phyloP scores from a whole-genome alignment of 176 grass and related monocot genomes.

The Tillandsia fasciculata region DNA sequence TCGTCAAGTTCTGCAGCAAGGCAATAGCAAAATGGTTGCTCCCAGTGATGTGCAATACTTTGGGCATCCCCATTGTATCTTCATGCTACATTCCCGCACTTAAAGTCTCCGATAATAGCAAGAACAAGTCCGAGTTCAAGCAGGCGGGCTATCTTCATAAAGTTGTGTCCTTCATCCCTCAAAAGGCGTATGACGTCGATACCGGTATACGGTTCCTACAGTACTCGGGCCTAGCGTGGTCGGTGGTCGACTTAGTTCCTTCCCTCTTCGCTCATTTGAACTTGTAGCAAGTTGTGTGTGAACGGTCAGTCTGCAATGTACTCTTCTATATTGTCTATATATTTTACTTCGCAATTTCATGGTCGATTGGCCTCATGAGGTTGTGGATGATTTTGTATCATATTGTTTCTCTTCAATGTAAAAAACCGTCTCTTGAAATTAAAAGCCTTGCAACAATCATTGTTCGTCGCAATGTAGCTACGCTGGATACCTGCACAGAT shows the following conservation, averaged over 20 bases:
- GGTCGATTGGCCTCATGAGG: too few species aligned
- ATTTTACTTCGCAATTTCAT: too few species aligned
- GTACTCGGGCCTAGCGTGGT: conserved; percentile 84
- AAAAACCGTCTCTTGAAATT: too few species aligned
- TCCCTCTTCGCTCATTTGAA: conserved; percentile 57
- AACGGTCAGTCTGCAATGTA: neutral
- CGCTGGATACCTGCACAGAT: too few species aligned
- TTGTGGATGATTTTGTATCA: too few species aligned
- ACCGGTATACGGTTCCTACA: conserved; percentile 91
- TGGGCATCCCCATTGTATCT: conserved; percentile 67
- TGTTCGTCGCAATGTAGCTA: too few species aligned
- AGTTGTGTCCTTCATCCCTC: conserved; percentile 48
- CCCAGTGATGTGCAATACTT: conserved; percentile 74
- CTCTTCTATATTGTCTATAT: neutral
- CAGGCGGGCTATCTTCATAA: conserved; percentile 51
- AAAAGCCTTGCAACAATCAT: too few species aligned
- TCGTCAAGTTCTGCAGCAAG: conserved; percentile 88
- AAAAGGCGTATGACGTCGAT: conserved; percentile 78
- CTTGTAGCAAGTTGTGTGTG: conserved; percentile 30
- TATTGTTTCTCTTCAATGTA: too few species aligned
- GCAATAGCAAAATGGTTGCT: conserved; percentile 89
- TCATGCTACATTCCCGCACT: conserved; percentile 75
- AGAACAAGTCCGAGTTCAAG: conserved; percentile 36
- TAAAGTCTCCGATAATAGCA: conserved; percentile 32
- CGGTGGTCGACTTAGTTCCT: conserved; percentile 83